Evolutionary conservation across 2,329 filamentous ascomycete genomes (phyloP), one percentile per base, ranked within the genome.

Genomic region (Davidsoniella australis): DNA sequence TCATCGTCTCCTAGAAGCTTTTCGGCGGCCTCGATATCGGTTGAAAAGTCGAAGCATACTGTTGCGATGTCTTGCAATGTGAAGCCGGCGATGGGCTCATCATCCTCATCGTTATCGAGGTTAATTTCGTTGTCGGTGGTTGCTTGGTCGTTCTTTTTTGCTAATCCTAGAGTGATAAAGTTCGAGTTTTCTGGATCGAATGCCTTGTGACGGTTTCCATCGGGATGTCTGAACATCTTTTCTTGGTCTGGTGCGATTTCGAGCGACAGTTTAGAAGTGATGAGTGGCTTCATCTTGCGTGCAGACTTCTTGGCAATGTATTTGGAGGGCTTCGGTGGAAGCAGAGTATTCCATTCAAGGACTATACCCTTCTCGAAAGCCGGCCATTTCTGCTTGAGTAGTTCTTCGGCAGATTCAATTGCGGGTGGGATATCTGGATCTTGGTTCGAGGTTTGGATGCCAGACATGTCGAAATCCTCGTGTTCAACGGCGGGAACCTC

Each of bases 181-280:
- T 47, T 41, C 4, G 47, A 50, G 6, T 39, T 60, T 29, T 73
- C 68, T 3, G 63, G 64, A 24, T 74, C 68, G 43, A 75, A 67
- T 20, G 78, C 63, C 23, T 73, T 73, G 52, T 77, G 70, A 4
- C 48, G 47, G 43, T 76, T 73, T 37, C 36, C 45, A n/a, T 38
- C 47, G 5, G 48, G 43, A n/a, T 89, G 76, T 50, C 80, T 78
- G 61, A 96, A 98, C 23, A 75, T 71, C 57, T 87, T 86, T 62
- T 94, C 85, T 56, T 94, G 84, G 57, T 96, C 91, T 43, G 76
- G 73, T 2, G 85, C 82, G 33, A 96, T 68, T 54, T 98, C 91
- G 12, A 98, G 71, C 54, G 78, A 87, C 50, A 94, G 72, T 63
- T 98, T 98, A 17, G 82, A 88, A 0, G 87, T 86, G 4, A 87